Base-by-base conservation (phyloP, 805 yeast species). In the Maudiozyma pseudohumilis region DNA sequence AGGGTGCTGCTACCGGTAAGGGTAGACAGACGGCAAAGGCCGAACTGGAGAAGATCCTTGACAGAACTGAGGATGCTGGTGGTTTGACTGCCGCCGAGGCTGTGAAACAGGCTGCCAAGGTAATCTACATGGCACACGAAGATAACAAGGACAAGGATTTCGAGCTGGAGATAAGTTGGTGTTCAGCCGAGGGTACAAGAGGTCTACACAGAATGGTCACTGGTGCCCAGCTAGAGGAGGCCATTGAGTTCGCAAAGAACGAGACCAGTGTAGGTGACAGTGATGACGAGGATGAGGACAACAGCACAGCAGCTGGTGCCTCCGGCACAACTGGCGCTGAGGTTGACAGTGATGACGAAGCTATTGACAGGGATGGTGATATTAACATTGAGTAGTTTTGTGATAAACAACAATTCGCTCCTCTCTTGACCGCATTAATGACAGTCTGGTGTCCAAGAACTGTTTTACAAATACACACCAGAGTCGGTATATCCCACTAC, bases 11-110 rank as follows among this genome's bases (percentile, higher is more conserved):
- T 13, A 77, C 96, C 4, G 99, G 99, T 46, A 92, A 89, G 61
- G 99, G 99, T 34, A 77, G 97, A 62, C 99, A 92, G 63, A 75
- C 85, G n/a, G 98, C 98, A 35, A 89, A 89, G 64, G 82, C 89
- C 21, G 98, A 92, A 64, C 72, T 92, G 49, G 99, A 92, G 63
- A 92, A 92, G 61, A 68, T 92, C 41, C 59, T 56, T 25, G 53
- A 50, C 31, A 47, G 46, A n/a, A 49, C 56, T 8, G 52, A 51
- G 17, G n/a, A n/a, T n/a, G n/a, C n/a, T n/a, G n/a, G n/a, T n/a
- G 80, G 85, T 47, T 64, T 94, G 47, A 65, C 78, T 7, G 83
- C 79, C 4, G 73, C 64, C 48, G 94, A 88, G 16, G 98, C 95
- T 4, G 81, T 92, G 27, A 87, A 83, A 52, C 82, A 83, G 55